Evolutionary conservation across 305 asterid species (phyloP), one percentile per base, ranked within the genome.

Genomic region (Coffea humblotiana): DNA sequence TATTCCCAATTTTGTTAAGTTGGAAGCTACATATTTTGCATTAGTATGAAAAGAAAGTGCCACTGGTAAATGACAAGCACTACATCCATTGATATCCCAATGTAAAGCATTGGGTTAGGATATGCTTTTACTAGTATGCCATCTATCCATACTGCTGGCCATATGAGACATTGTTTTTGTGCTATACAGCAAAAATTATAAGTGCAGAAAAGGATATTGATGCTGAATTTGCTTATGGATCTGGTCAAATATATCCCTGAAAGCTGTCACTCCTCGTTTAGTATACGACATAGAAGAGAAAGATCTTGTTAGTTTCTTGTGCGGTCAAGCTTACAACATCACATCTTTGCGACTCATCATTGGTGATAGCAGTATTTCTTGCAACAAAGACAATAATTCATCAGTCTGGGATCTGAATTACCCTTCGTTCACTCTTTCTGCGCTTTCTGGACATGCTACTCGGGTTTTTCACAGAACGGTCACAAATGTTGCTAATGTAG

Each of bases 211-310:
- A 68, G 29, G 90, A 88, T 79, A 45, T 58, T 0, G 95, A 89
- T 11, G 91, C 86, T 0, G 95, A 92, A 43, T 90, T 90, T 49
- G 91, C 97, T 8, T 92, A 88, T 49, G 95, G 97, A 0, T 87
- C 97, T 0, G 97, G 97, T 77, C 97, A 92, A 48, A 88, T 92
- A 16, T 61, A 92, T 83, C 97, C 2, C 15, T 82, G 5, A 84
- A 81, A 78, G 97, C 94, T 1, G 75, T 74, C 45, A 45, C 71
- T 15, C 97, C 97, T 0, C 93, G 97, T 35, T 60, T 92, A 72
- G 84, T 90, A 43, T 92, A 90, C 73, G 92, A 92, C 86, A 68
- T 86, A 9, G 80, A 65, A 2, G 91, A 80, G 74, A 72, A 86
- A 0, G 95, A 90, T 76, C 90, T 84, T 76, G 87, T 88, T 4